Percentiles rank a stretch among this genome's conserved stretches.
Conservation (phyloP, 768 basidiomycete species). For the Coprinellus aureogranulatus region DNA sequence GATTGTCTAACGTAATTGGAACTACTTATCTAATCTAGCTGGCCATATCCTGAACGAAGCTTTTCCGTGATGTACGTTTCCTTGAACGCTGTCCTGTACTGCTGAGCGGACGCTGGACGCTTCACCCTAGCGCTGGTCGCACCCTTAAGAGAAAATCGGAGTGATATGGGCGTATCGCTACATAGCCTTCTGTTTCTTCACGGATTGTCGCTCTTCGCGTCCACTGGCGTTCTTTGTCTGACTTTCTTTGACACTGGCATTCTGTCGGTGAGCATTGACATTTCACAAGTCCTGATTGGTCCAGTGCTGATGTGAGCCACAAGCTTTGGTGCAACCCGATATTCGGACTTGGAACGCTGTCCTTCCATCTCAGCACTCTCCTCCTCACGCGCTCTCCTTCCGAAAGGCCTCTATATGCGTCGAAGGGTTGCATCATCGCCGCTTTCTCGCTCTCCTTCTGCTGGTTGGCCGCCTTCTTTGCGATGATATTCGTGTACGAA, state of each 20-base stretch:
- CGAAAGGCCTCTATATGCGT: conserved; percentile 11
- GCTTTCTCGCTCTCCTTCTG: conserved; percentile 23
- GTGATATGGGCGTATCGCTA: conserved; percentile 21
- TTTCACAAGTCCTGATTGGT: neutral
- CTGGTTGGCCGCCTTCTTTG: conserved; percentile 25
- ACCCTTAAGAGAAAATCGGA: conserved; percentile 8
- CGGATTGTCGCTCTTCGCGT: conserved; percentile 19
- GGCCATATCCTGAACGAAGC: no score
- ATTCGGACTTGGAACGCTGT: conserved; percentile 22
- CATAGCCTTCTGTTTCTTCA: conserved; percentile 21
- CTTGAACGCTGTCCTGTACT: neutral
- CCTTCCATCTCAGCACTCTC: conserved; percentile 20
- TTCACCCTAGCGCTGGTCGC: conserved; percentile 19
- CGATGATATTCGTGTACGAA: conserved; percentile 23
- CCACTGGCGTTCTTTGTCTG: conserved; percentile 16
- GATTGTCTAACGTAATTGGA: no score
- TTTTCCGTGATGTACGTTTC: no score
- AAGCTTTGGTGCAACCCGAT: conserved; percentile 25
- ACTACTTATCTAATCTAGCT: no score
- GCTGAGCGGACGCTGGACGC: conserved; percentile 18
- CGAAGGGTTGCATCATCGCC: conserved; percentile 16
- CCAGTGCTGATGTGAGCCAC: neutral
- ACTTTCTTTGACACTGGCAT: conserved; percentile 20
- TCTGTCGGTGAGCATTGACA: conserved; percentile 19
- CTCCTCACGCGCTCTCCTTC: conserved; percentile 18